These are phyloP conservation scores for Teunomyces aglyptinius DNA, from an alignment of 805 yeast genomes.

Conservation along the genomic window DNA sequence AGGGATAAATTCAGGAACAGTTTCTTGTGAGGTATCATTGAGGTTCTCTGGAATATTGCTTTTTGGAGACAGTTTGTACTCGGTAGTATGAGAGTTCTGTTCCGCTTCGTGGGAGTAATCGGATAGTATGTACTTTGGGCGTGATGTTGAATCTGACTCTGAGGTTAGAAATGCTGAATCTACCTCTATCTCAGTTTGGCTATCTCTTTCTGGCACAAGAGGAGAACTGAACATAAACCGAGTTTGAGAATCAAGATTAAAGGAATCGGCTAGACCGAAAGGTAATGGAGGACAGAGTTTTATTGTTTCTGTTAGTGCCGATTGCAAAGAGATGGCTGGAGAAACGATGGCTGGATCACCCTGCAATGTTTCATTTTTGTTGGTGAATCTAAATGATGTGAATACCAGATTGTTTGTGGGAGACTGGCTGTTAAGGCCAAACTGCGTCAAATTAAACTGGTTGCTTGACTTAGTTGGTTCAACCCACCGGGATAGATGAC, in stretches of 20 bases:
- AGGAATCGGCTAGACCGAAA: neutral
- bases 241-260: neutral
- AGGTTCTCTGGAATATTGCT: neutral
- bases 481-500: neutral
- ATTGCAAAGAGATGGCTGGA: neutral
- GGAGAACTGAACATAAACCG: constrained; percentile 15
- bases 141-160: constrained; percentile 7
- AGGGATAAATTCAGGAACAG: neutral
- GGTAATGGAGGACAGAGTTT: neutral
- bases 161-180: constrained; percentile 22
- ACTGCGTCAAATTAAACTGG: neutral
- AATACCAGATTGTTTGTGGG: neutral
- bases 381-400: neutral
- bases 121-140: neutral
- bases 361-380: neutral
- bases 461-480: neutral
- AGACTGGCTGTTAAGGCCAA: neutral
- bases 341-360: neutral
- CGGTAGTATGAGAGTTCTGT: neutral
- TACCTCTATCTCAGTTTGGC: constrained; percentile 16
- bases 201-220: constrained; percentile 5
- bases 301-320: neutral
- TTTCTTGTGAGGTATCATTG: neutral
- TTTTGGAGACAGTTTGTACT: neutral
- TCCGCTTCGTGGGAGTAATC: neutral